Percentiles rank a stretch among this genome's conserved stretches.
phyloP scores from a whole-genome alignment of 441 rosid species.

The Biscutella laevigata region DNA sequence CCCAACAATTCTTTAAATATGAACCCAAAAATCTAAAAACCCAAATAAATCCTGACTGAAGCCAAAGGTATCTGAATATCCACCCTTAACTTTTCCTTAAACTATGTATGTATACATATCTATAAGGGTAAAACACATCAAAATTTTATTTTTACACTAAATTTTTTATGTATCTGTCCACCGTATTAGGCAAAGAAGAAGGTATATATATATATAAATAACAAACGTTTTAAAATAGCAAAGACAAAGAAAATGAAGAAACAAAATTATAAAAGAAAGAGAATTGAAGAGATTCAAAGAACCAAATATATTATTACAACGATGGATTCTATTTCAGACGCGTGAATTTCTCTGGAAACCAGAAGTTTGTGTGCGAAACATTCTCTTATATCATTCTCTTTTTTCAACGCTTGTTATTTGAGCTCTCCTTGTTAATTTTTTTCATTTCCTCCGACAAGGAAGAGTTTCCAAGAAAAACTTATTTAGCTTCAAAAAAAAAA shows the following conservation, averaged over 20 bases:
- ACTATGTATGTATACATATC: too few species aligned
- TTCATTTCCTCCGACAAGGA: slow-evolving; percentile 30
- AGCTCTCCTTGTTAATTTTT: slow-evolving; percentile 30
- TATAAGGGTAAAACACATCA: too few species aligned
- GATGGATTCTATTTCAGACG: slow-evolving; percentile 27
- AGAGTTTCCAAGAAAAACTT: slow-evolving; percentile 24
- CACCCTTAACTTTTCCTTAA: too few species aligned
- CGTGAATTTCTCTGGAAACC: slow-evolving; percentile 24
- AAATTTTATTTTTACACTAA: too few species aligned
- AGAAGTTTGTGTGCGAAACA: slow-evolving; percentile 8
- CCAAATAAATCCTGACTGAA: too few species aligned
- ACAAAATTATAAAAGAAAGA: neutral
- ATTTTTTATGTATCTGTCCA: slow-evolving; percentile 13
- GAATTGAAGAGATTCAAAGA: neutral
- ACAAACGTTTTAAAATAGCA: slow-evolving; percentile 16
- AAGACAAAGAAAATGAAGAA: neutral
- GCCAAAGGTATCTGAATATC: too few species aligned
- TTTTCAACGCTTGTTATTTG: slow-evolving; percentile 16
- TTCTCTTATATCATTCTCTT: slow-evolving; percentile 26
- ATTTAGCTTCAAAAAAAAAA: neutral
- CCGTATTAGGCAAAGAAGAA: slow-evolving; percentile 1
- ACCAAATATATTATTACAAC: too few species aligned
- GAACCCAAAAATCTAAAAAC: too few species aligned
- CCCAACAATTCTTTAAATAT: too few species aligned
- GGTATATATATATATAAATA: too few species aligned